Conservation (phyloP, 108 stramenopile genomes). For the Stephanodiscus triporus region DNA sequence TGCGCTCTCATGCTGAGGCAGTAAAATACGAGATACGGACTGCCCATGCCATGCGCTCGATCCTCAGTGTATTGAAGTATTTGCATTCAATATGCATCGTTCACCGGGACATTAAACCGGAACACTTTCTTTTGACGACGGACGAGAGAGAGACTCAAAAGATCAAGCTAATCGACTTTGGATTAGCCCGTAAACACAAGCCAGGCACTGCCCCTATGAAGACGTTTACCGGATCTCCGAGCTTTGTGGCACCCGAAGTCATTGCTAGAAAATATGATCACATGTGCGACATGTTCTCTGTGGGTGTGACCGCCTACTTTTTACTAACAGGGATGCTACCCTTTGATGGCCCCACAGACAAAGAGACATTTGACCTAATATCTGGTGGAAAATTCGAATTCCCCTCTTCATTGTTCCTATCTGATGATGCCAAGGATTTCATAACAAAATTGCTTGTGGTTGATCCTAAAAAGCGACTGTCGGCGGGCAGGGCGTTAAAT, state of each 20-base stretch:
- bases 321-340: slow-evolving; percentile 48
- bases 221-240: slow-evolving; percentile 44
- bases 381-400: slow-evolving; percentile 29
- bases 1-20: slow-evolving; percentile 18
- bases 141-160: slow-evolving; percentile 32
- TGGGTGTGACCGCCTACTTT: slow-evolving; percentile 45
- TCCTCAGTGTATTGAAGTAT: slow-evolving; percentile 37
- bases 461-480: slow-evolving; percentile 77
- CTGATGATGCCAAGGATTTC: slow-evolving; percentile 87
- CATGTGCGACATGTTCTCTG: slow-evolving; percentile 43
- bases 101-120: slow-evolving; percentile 44
- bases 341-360: slow-evolving; percentile 38
- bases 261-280: slow-evolving; percentile 45
- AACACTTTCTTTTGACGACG: slow-evolving; percentile 40
- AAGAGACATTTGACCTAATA: slow-evolving; percentile 44
- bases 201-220: slow-evolving; percentile 40
- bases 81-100: slow-evolving; percentile 34
- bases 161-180: slow-evolving; percentile 48
- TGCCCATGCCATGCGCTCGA: slow-evolving; percentile 33
- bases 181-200: slow-evolving; percentile 38
- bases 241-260: slow-evolving; percentile 47
- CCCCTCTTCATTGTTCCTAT: slow-evolving; percentile 51
- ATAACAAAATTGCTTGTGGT: slow-evolving; percentile 67
- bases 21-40: slow-evolving; percentile 37
- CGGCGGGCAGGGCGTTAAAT: slow-evolving; percentile 72